Conservation (phyloP, 495 filamentous ascomycete species). For the Pseudevernia furfuracea region DNA sequence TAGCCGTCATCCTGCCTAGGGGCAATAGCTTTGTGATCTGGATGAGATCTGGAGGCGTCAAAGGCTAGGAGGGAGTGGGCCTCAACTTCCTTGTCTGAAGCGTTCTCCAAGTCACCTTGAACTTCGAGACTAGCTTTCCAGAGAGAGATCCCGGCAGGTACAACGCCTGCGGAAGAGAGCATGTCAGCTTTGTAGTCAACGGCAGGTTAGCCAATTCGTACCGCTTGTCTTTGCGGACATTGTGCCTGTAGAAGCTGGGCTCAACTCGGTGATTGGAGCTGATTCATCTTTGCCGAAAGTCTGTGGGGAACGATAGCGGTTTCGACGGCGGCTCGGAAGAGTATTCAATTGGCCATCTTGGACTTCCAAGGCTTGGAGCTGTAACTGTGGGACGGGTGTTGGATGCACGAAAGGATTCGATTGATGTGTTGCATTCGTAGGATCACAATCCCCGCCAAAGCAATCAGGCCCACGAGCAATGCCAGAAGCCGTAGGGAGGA, state of each 20-base stretch:
- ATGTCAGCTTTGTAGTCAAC: background rate
- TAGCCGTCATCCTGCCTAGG: slow-evolving; percentile 20
- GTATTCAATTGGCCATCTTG: background rate
- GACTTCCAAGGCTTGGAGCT: background rate
- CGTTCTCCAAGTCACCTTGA: background rate
- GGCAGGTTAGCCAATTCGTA: background rate
- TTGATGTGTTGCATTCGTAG: background rate
- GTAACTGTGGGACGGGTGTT: background rate
- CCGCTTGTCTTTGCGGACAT: background rate
- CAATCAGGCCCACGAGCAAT: background rate
- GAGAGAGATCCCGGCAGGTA: background rate
- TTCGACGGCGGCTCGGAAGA: slow-evolving; percentile 3
- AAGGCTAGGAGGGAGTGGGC: background rate
- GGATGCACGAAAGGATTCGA: background rate
- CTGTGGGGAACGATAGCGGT: background rate
- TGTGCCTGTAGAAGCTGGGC: background rate
- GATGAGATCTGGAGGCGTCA: background rate
- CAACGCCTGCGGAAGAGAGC: background rate
- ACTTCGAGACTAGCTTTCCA: background rate
- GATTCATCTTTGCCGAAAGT: background rate
- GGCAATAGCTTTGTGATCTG: background rate
- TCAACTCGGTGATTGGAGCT: background rate
- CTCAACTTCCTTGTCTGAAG: background rate
- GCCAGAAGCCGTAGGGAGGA: background rate
- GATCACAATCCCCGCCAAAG: background rate